A percentile compares a stretch with the other conserved stretches of the same genome.
Evolutionary conservation across 371 early-diverging fungal species (phyloP).

Genomic region (Mucor irregularis): DNA sequence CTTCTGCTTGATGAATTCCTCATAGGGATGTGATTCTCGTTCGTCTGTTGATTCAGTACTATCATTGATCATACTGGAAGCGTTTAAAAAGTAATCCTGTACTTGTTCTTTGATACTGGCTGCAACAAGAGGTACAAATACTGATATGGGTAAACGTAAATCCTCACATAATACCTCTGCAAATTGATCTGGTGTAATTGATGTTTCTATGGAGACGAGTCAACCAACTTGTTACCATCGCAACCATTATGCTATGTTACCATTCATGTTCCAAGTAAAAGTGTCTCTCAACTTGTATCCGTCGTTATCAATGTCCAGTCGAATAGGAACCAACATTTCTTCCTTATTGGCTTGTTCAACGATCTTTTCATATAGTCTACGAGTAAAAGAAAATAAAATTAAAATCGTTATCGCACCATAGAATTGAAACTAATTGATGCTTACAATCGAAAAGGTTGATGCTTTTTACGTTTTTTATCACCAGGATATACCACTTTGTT

Average conservation of each 20-base stretch:
- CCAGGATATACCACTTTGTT: slow-evolving; percentile 33
- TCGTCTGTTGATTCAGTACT: slow-evolving; percentile 11
- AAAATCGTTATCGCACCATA: background rate
- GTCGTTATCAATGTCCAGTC: slow-evolving; percentile 88
- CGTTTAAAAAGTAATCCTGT: slow-evolving; percentile 63
- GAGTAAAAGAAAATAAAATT: background rate
- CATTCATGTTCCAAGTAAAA: slow-evolving; percentile 94
- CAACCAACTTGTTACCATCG: too few relatives aligned
- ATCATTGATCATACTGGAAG: slow-evolving; percentile 27
- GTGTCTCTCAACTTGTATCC: slow-evolving; percentile 83
- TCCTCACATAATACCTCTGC: slow-evolving; percentile 84
- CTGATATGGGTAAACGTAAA: slow-evolving; percentile 60
- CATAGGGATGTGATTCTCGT: slow-evolving; percentile 1
- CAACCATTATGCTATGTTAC: slow-evolving; percentile 40
- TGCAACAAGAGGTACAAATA: slow-evolving; percentile 60
- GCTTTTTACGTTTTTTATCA: slow-evolving; percentile 33
- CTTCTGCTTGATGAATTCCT: slow-evolving; percentile 4
- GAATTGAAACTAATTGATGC: background rate
- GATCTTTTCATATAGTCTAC: slow-evolving; percentile 43
- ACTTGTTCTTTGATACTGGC: slow-evolving; percentile 75
- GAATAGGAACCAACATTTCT: slow-evolving; percentile 83
- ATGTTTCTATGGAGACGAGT: slow-evolving; percentile 1
- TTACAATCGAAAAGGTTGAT: slow-evolving; percentile 38
- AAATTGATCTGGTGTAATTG: slow-evolving; percentile 71
- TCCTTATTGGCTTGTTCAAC: slow-evolving; percentile 63